Evolutionary conservation across 306 rosid genomes (phyloP), one percentile per base, ranked within the genome.

Genomic region (Quercus bicolor): DNA sequence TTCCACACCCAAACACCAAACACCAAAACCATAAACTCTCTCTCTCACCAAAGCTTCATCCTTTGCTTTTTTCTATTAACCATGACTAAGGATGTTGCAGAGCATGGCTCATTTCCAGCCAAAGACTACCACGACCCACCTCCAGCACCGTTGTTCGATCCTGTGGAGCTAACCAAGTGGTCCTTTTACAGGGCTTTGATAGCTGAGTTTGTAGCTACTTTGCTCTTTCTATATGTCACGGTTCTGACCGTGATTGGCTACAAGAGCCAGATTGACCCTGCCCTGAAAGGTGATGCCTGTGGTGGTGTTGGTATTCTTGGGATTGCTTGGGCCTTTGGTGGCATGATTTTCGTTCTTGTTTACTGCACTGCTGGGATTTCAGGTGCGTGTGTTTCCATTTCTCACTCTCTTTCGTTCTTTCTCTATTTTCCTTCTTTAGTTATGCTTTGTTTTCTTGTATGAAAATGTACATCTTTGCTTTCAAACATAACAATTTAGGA

Each of bases 281-380:
- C 13, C 1, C 52, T 24, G 51, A 11, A 20, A 4, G 82, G 43
- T 15, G 89, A 86, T 71, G 26, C 51, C 5, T 91, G 98, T 64
- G 91, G 86, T 4, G 97, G 97, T 1, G 98, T 95, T 59, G 98
- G 98, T 14, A 34, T 75, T 74, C 94, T 95, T 4, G 98, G 98
- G 0, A 87, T 95, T 77, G 96, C 98, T 9, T 95, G 98, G 98
- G 92, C 98, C 26, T 95, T 95, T 43, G 98, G 98, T 5, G 99
- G 99, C 90, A 95, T 95, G 99, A 95, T 95, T 85, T 95, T 93
- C 79, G 60, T 93, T 64, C 97, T 95, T 56, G 99, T 95, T 75
- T 95, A 95, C 94, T 93, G 98, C 89, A 95, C 98, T 45, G 98
- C 98, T 52, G 98, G 98, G 1, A 92, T 95, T 76, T 95, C 98